Base-by-base conservation (phyloP, 345 rosid genomes). In the Erysimum cheiranthoides region DNA sequence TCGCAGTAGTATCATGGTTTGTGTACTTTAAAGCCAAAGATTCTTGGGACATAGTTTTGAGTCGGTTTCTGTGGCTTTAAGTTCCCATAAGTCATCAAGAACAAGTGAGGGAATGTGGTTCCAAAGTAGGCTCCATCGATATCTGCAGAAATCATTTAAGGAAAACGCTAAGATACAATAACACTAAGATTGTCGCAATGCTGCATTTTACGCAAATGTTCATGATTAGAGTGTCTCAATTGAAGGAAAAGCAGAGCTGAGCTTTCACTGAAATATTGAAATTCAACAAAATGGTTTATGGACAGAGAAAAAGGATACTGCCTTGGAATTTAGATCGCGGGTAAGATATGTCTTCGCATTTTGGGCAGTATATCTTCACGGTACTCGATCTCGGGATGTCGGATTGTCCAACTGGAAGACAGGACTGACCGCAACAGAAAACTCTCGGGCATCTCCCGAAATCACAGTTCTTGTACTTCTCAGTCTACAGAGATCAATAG, bases 291-390 rank as follows among this genome's bases (percentile, higher is more conserved):
- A 11, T 2, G 39, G 16, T 14, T 12, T 25, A n/a, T 14, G 38
- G 51, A 62, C 43, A 62, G 56, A 53, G 70, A 21, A 73, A 68
- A 78, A 70, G 60, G 75, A 84, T 90, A 96, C 98, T 92, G 85
- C 98, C 97, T 86, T 94, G 98, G 81, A 86, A 92, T 82, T 94
- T 94, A 82, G 97, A 94, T 49, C 96, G 91, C 14, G 97, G 98
- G 84, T 89, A 92, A 78, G 88, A 92, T n/a, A 92, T 83, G 58
- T 94, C 98, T 74, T 90, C 93, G 60, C 98, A 94, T 76, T 89
- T 85, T 60, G 98, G 97, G 85, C 98, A 93, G 74, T 84, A 91
- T 65, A 91, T 86, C 74, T 93, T 93, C 28, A 91, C 90, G 25
- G 97, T 93, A 87, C 98, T 88, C 62, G 94, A 85, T 45, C 98